Percentiles rank a stretch among this genome's conserved stretches.
These are phyloP conservation scores for Umbilicus rupestris DNA, from an alignment of 164 flowering plant genomes.

Conservation along the genomic window DNA sequence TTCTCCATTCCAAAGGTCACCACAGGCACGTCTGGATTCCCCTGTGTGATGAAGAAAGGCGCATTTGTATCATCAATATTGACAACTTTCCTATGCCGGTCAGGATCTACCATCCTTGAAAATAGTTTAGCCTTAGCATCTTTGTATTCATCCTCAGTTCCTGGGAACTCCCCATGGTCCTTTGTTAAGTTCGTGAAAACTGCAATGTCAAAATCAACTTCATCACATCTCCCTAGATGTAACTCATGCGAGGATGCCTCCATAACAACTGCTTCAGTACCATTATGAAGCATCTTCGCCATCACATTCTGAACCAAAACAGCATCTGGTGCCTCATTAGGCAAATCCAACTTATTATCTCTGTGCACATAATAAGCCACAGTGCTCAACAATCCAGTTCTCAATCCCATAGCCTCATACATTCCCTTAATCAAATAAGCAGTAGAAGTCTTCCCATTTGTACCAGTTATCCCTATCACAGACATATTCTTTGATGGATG, in stretches of 20 bases:
- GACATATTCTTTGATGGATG: slow-evolving; percentile 76
- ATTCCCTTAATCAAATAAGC: slow-evolving; percentile 64
- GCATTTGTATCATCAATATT: slow-evolving; percentile 91
- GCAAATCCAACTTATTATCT: slow-evolving; percentile 68
- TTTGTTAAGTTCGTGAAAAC: slow-evolving; percentile 71
- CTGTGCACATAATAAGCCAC: slow-evolving; percentile 74
- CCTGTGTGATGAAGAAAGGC: slow-evolving; percentile 58
- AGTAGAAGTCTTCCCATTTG: slow-evolving; percentile 79
- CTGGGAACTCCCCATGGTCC: slow-evolving; percentile 61
- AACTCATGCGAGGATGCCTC: slow-evolving; percentile 74
- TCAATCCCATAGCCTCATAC: slow-evolving; percentile 91
- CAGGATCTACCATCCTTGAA: slow-evolving; percentile 77
- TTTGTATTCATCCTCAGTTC: slow-evolving; percentile 67
- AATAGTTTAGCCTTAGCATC: slow-evolving; percentile 65
- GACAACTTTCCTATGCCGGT: slow-evolving; percentile 71
- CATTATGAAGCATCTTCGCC: slow-evolving; percentile 94
- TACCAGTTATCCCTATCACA: slow-evolving; percentile 86
- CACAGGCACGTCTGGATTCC: slow-evolving; percentile 79
- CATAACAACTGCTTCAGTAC: slow-evolving; percentile 93
- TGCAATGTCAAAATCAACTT: slow-evolving; percentile 89
- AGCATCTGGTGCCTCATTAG: slow-evolving; percentile 56
- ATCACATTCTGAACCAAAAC: slow-evolving; percentile 78
- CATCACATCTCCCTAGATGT: slow-evolving; percentile 59
- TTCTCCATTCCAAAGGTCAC: slow-evolving; percentile 84
- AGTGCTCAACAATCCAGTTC: slow-evolving; percentile 82